Conservation (phyloP, 1,284 basidiomycete species). For the Rhodotorula sp. region DNA sequence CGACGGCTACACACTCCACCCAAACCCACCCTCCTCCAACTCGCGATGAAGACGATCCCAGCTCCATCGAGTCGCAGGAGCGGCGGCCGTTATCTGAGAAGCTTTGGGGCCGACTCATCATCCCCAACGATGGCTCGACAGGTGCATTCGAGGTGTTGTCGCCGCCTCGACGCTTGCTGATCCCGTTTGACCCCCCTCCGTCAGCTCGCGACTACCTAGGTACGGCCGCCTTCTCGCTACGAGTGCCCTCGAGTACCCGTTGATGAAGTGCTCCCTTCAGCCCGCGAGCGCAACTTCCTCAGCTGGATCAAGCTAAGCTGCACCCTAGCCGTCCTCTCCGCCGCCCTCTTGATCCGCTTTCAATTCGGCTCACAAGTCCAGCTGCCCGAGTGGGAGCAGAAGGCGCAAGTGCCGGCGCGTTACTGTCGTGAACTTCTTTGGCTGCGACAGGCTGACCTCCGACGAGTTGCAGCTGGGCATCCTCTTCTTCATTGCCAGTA, state of each 20-base stretch:
- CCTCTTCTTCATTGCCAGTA: conserved; percentile 33
- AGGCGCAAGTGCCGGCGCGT: conserved; percentile 23
- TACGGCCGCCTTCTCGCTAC: not conserved
- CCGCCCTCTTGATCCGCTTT: conserved; percentile 30
- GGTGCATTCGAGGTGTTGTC: conserved; percentile 7
- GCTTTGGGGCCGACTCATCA: conserved; percentile 4
- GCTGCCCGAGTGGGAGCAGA: conserved; percentile 15
- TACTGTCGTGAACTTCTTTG: no score
- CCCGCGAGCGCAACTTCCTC: conserved; percentile 38
- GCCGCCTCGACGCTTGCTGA: no score
- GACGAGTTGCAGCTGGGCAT: conserved; percentile 23
- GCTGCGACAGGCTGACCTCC: not conserved
- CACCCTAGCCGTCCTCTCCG: conserved; percentile 26
- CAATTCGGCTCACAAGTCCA: conserved; percentile 15
- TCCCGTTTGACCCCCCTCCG: not conserved
- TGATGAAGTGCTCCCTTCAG: not conserved
- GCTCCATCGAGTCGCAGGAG: not conserved
- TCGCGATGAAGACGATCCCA: no score
- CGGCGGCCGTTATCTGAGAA: not conserved
- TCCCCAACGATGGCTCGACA: conserved; percentile 27
- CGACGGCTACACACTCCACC: no score
- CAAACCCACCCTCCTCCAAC: no score
- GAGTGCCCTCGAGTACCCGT: no score
- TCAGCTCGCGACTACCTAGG: conserved; percentile 24
- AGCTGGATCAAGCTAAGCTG: conserved; percentile 28